phyloP scores from a whole-genome alignment of 2,329 filamentous ascomycete species.

The Aspergillus hiratsukae region DNA sequence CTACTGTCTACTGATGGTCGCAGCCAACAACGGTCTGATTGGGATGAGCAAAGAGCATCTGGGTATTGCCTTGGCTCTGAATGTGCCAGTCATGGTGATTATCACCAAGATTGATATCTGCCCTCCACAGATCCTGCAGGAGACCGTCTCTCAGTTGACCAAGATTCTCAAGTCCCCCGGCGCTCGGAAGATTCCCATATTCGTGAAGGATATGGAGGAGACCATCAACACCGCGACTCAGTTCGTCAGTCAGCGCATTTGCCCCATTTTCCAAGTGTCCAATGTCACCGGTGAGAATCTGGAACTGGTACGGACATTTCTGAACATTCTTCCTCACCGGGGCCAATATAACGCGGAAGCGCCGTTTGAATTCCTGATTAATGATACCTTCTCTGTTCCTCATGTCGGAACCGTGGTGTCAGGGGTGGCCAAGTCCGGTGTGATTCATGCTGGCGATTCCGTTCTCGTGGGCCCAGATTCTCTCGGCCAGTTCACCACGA shows the following conservation, averaged over 20 bases:
- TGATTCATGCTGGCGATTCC: constrained; percentile 84
- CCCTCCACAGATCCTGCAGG: constrained; percentile 87
- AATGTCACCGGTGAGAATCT: constrained; percentile 93
- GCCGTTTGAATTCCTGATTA: constrained; percentile 90
- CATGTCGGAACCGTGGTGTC: constrained; percentile 96
- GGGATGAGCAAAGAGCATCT: constrained; percentile 99
- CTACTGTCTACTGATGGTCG: constrained; percentile 97
- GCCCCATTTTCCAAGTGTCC: constrained; percentile 95
- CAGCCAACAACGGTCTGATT: constrained; percentile 92
- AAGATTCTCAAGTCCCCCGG: constrained; percentile 92
- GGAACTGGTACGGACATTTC: constrained; percentile 83
- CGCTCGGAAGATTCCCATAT: constrained; percentile 90
- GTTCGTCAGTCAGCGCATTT: constrained; percentile 92
- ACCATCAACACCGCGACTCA: constrained; percentile 94
- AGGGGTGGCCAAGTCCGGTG: constrained; percentile 82
- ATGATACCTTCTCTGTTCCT: constrained; percentile 96
- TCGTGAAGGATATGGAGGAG: constrained; percentile 86
- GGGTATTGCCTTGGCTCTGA: constrained; percentile 87
- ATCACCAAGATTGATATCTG: constrained; percentile 99
- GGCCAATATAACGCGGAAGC: constrained; percentile 85
- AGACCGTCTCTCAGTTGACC: constrained; percentile 86
- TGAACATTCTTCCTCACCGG: constrained; percentile 93
- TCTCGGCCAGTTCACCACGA: constrained; percentile 81
- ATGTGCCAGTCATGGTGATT: constrained; percentile 96
- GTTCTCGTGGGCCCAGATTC: constrained; percentile 88